Evolutionary conservation across 805 yeast species (phyloP).

Genomic region (Pichia pseudocactophila): DNA sequence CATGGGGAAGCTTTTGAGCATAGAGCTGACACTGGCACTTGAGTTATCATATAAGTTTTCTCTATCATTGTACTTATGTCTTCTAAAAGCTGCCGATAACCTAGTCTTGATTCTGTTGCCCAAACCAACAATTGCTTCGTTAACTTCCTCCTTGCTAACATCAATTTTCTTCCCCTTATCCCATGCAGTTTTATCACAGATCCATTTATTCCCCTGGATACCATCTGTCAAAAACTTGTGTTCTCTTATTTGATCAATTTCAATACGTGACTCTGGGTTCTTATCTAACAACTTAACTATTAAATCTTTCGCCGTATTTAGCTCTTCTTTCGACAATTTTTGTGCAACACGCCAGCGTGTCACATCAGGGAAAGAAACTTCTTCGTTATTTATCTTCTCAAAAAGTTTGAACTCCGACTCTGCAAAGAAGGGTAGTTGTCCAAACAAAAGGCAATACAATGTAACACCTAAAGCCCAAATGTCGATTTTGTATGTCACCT

Average conservation of each 20-base stretch:
- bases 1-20: background rate
- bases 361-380: constrained; percentile 47
- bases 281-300: constrained; percentile 55
- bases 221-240: constrained; percentile 53
- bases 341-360: constrained; percentile 21
- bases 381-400: constrained; percentile 63
- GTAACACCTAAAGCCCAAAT: constrained; percentile 98
- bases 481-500: constrained; percentile 76
- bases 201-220: constrained; percentile 22
- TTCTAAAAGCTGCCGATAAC: constrained; percentile 33
- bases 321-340: constrained; percentile 17
- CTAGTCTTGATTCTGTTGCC: constrained; percentile 54
- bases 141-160: constrained; percentile 59
- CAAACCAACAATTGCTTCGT: constrained; percentile 75
- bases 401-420: constrained; percentile 80
- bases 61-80: background rate
- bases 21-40: background rate
- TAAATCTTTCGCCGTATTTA: constrained; percentile 46
- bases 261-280: constrained; percentile 59
- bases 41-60: background rate
- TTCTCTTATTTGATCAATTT: constrained; percentile 59
- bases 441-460: constrained; percentile 77
- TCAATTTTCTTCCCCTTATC: constrained; percentile 36
- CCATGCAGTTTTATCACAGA: constrained; percentile 23
- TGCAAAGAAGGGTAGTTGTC: constrained; percentile 82